Base-by-base conservation (phyloP, 2,329 filamentous ascomycete species). In the Penicillium sp. region DNA sequence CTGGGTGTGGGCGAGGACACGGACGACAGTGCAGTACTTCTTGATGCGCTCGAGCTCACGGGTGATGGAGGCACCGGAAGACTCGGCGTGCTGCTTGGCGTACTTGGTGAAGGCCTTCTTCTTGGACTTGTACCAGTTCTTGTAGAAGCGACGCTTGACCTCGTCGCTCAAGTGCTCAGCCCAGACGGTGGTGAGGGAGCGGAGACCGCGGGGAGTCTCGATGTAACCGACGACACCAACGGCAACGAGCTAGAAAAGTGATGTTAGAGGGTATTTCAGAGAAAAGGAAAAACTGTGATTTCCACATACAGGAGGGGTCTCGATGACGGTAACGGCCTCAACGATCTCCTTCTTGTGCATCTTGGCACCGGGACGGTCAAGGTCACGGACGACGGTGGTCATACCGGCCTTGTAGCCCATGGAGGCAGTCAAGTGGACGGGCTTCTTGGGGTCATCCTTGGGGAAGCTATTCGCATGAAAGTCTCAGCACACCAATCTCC, bases 61-160 rank as follows among this genome's bases (percentile, higher is more conserved):
- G 83, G 91, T 93, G 86, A 98, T 91, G 79, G 92, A 93, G 75
- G 91, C 85, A 78, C 92, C 93, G 84, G 83, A 91, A 86, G 85
- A 90, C 87, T 98, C 94, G 70, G 94, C 93, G 90, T 98, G 92
- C 90, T 96, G 94, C 92, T 98, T 99, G 87, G 95, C 92, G 86
- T 99, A 99, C 88, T 96, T 97, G 88, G 95, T 99, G 88, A 99
- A 99, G 68, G 95, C 95, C 94, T 99, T 99, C 92, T 97, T 98
- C 93, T 99, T 99, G 89, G 89, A 93, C 91, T 97, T 97, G 91
- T 99, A 99, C 95, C 95, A 99, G 91, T 99, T 99, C 93, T 98
- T 98, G 92, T 99, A 99, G 92, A 99, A 99, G 81, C 95, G 92
- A 79, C 95, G 92, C 91, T 97, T 97, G 84, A 99, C 81, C 86